Evolutionary conservation across 257 asterid genomes (phyloP), one percentile per base, ranked within the genome.

Genomic region (Jaltomata sinuosa): DNA sequence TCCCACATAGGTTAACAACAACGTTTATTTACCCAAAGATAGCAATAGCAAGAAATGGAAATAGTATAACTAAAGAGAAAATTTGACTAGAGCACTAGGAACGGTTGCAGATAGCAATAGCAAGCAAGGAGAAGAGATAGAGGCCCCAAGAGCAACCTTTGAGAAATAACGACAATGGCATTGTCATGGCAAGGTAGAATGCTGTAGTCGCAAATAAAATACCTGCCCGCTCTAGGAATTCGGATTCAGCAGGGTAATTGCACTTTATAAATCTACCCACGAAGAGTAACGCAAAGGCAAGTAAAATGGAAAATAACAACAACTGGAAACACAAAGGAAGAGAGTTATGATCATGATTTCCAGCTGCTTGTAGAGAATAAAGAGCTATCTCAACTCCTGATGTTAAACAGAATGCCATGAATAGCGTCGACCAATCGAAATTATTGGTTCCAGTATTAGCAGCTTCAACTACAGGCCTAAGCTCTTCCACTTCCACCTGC

Each of bases 281-380:
- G 11, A 71, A 69, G 34, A 83, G 71, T 31, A 19, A 83, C 29
- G 64, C 31, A 14, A 83, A 83, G 27, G 82, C 85, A 36, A 83
- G 85, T 53, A 72, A 50, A 57, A 83, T 83, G 2, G 61, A 45
- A 79, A 83, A 83, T 50, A 82, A 71, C 7, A 71, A 25, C 80
- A 38, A 69, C 4, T 69, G 50, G 10, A 69, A 21, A 69, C 25
- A 69, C 78, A 69, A 69, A 19, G 50, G 80, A 22, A 71, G 80
- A 0, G 54, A 36, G 5, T 8, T 29, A 55, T 55, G 1, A 18
- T 54, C 55, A 50, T 50, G 6, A 52, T 34, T 68, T 18, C 78
- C 18, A 32, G 45, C 15, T 4, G 45, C 15, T 4, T 68, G 50
- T 18, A 68, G 16, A 68, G 4, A 19, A 11, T 9, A 36, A 1